Conservation (phyloP, 129 eudicot genomes). For the Escallonia rubra region DNA sequence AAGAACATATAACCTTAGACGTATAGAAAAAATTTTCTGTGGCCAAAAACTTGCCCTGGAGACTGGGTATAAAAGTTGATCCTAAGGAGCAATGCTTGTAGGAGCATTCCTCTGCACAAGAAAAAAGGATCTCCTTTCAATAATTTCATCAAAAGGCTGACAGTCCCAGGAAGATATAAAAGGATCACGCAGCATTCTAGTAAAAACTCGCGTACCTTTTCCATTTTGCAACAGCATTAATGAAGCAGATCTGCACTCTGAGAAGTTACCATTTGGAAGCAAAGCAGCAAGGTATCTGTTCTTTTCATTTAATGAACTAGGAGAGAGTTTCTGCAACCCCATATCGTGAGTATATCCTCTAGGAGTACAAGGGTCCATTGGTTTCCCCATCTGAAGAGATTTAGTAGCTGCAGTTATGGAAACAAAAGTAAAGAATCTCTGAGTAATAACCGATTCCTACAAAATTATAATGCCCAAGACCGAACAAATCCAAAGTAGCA, state of each 20-base stretch:
- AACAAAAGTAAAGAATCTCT: neutral
- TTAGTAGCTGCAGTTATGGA: constrained; percentile 36
- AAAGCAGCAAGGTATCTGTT: constrained; percentile 34
- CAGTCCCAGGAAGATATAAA: neutral
- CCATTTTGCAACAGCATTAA: constrained; percentile 66
- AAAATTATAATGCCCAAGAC: neutral
- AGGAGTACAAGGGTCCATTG: constrained; percentile 81
- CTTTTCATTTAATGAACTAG: constrained; percentile 37
- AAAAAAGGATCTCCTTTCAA: neutral
- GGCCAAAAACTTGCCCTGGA: constrained; percentile 80
- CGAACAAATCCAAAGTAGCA: too few species aligned
- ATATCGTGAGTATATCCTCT: constrained; percentile 51
- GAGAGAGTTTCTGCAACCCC: constrained; percentile 29
- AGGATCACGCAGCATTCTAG: neutral
- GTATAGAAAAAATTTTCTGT: constrained; percentile 96
- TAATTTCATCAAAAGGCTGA: neutral
- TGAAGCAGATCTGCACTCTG: constrained; percentile 84
- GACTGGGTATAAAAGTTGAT: constrained; percentile 74
- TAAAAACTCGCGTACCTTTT: constrained; percentile 42
- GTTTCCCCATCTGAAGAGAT: constrained; percentile 36
- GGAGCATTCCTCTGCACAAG: constrained; percentile 51
- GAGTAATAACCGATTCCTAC: neutral
- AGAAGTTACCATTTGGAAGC: constrained; percentile 80
- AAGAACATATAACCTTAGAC: constrained; percentile 57
- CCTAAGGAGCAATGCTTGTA: constrained; percentile 59